phyloP scores from a whole-genome alignment of 148 eudicot genomes.

The Dianthus caryophyllus region DNA sequence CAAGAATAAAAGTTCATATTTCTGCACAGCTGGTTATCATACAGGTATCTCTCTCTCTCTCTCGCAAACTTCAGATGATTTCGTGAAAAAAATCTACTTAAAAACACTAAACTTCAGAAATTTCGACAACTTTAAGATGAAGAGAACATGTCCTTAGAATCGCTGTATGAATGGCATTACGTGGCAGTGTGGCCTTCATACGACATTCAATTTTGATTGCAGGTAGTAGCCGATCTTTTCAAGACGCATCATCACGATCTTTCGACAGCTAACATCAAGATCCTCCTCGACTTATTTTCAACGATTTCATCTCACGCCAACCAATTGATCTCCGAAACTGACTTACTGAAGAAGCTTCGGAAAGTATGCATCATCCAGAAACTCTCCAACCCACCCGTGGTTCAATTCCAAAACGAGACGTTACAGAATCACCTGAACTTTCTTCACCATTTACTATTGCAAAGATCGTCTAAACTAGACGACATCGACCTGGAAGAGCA shows the following conservation, averaged over 20 bases:
- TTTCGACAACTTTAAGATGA: no score
- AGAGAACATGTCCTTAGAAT: no score
- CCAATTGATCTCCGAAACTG: slow-evolving; percentile 50
- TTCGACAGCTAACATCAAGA: slow-evolving; percentile 42
- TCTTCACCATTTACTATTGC: slow-evolving; percentile 44
- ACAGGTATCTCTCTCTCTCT: slow-evolving; percentile 46
- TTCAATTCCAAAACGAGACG: slow-evolving; percentile 78
- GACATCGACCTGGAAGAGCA: slow-evolving; percentile 53
- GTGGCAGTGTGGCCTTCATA: no score
- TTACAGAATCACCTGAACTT: slow-evolving; percentile 52
- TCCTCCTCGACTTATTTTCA: slow-evolving; percentile 56
- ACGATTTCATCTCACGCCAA: slow-evolving; percentile 56
- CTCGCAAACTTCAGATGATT: not conserved
- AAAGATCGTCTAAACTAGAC: slow-evolving; percentile 35
- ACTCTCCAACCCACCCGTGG: slow-evolving; percentile 71
- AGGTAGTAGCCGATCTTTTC: slow-evolving; percentile 77
- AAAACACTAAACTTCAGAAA: no score
- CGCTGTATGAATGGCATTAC: no score
- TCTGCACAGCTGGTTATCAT: slow-evolving; percentile 65
- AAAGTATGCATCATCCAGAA: slow-evolving; percentile 59
- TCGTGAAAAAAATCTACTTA: no score
- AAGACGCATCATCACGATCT: slow-evolving; percentile 53
- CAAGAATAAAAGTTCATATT: slow-evolving; percentile 78
- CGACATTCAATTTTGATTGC: no score
- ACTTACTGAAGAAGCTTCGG: slow-evolving; percentile 51